Conservation (phyloP, 345 rosid species). For the Eucalyptus curtisii region DNA sequence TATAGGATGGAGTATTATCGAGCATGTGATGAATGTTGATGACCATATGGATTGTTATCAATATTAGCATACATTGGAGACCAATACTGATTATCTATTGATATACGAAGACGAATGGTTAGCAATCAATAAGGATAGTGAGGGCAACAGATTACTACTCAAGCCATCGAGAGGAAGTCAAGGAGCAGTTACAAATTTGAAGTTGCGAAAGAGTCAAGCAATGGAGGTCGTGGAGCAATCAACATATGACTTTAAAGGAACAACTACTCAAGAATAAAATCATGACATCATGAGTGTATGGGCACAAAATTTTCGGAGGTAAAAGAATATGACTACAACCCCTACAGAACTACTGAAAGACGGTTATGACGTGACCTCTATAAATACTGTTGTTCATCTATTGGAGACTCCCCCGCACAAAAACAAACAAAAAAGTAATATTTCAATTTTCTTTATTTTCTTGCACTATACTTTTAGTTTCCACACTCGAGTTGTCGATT, state of each 20-base stretch:
- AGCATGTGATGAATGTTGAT: neutral
- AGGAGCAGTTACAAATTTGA: neutral
- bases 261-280: neutral
- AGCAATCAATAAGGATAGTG: neutral
- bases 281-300: neutral
- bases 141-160: neutral
- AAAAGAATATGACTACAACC: neutral
- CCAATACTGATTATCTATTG: neutral
- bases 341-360: neutral
- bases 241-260: neutral
- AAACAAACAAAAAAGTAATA: neutral
- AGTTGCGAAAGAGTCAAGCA: neutral
- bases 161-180: neutral
- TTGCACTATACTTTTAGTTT: neutral
- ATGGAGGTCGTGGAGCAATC: neutral
- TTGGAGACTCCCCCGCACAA: accelerated
- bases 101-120: neutral
- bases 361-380: neutral
- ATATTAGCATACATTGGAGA: neutral
- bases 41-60: neutral
- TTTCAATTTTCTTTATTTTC: neutral
- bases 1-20: neutral
- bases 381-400: neutral
- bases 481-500: neutral
- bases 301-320: accelerated